phyloP scores from a whole-genome alignment of 129 eudicot species.

The Helianthus annuus region HanXRQr2.0-SUNRISE NC_035440.2:35542423-35542922 shows the following conservation, averaged over 20 bases:
- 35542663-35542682: constrained; percentile 91
- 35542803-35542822: constrained; percentile 94
- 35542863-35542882: constrained; percentile 19
- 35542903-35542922: not conserved
- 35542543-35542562: constrained; percentile 1
- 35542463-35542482: constrained; percentile 77
- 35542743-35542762: not conserved
- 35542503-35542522: constrained; percentile 93
- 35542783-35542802: constrained; percentile 33
- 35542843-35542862: constrained; percentile 98
- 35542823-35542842: constrained; percentile 93
- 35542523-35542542: constrained; percentile 61
- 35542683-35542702: constrained; percentile 85
- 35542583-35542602: constrained; percentile 15
- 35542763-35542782: not conserved
- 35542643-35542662: constrained; percentile 90
- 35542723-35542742: not conserved
- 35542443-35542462: constrained; percentile 35
- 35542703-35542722: constrained; percentile 61
- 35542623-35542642: constrained; percentile 68
- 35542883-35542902: not conserved
- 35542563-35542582: not conserved
- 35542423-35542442: not conserved
- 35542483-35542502: constrained; percentile 87
- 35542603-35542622: constrained; percentile 20